A percentile compares a stretch with the other conserved stretches of the same genome.
Conservation (phyloP, 2,329 filamentous ascomycete species). For the Talaromyces atroroseus region DNA sequence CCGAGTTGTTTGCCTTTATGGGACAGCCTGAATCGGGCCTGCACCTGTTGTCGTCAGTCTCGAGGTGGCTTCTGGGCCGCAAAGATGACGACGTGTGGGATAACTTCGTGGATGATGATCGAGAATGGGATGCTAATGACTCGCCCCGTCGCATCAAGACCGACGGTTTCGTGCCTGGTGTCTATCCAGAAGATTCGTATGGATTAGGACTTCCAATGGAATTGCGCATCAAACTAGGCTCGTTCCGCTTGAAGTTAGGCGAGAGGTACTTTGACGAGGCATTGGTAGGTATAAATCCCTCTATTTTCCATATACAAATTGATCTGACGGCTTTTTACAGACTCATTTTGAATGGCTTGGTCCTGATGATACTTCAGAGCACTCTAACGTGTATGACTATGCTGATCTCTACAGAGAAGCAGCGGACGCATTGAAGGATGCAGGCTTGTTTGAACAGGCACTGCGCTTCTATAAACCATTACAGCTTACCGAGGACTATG, state of each 20-base stretch:
- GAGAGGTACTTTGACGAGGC: conserved; percentile 63
- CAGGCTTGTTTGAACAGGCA: conserved; percentile 49
- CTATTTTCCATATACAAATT: neutral
- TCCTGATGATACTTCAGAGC: conserved; percentile 51
- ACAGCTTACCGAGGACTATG: conserved; percentile 41
- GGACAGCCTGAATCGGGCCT: conserved; percentile 63
- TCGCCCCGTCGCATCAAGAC: conserved; percentile 60
- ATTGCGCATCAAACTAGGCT: conserved; percentile 73
- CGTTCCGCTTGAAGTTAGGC: conserved; percentile 71
- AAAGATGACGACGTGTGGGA: conserved; percentile 74
- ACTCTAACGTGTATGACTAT: conserved; percentile 57
- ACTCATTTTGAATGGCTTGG: conserved; percentile 66
- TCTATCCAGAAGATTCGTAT: conserved; percentile 56
- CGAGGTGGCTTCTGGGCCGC: conserved; percentile 78
- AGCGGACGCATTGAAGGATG: conserved; percentile 53
- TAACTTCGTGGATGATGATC: conserved; percentile 61
- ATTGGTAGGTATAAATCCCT: conserved; percentile 49
- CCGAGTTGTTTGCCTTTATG: conserved; percentile 68
- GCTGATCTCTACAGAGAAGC: conserved; percentile 74
- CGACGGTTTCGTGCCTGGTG: conserved; percentile 53
- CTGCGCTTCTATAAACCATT: conserved; percentile 55
- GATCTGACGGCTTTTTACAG: conserved; percentile 32
- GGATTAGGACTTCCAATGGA: conserved; percentile 72
- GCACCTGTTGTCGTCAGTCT: conserved; percentile 62
- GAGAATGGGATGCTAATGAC: conserved; percentile 80